Base-by-base conservation (phyloP, 192 early-diverging fungal genomes). In the Gigaspora rosea region DNA sequence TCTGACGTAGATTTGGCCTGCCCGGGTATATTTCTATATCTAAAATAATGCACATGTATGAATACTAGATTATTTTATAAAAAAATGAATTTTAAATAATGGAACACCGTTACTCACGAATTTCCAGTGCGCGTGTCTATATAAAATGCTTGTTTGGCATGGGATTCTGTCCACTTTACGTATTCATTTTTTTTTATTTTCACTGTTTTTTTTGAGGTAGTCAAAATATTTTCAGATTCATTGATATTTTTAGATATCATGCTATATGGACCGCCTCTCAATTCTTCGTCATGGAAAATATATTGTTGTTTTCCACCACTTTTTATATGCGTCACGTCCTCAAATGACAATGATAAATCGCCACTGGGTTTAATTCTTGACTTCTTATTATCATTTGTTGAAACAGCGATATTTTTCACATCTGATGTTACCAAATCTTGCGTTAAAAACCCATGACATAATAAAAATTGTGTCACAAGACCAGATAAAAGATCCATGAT, bases 121-220 rank as follows among this genome's bases (percentile, higher is more conserved):
- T 81, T 84, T 59, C 84, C 84, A 2, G 84, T 82, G 33, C 84
- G 48, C 4, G 36, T 75, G 48, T 84, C 80, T 20, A 85, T 74
- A 56, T 79, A 84, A 51, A 70, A 80, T 36, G 20, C 20, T 7
- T 47, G 49, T 72, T 61, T 64, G 15, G 51, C 27, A 41, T 46
- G 49, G 18, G 80, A 76, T 32, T 79, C 62, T 20, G 73, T 64
- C 84, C 84, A 86, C 32, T 73, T 76, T 51, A 77, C 20, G 74
- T 79, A 70, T 20, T 70, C 68, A 70, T 70, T 70, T 68, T 59
- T 22, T 64, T 47, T 20, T 35, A 57, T 74, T 18, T 46, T 33
- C 11, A 78, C 20, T 1, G 13, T 67, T 27, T 35, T 11, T 52
- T 8, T 35, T 54, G 22, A 54, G 22, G 22, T 33, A 22, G 12